A percentile compares a stretch with the other conserved stretches of the same genome.
Evolutionary conservation across 177 flowering plant species (phyloP).

Genomic region (Vitis hybrid): DNA sequence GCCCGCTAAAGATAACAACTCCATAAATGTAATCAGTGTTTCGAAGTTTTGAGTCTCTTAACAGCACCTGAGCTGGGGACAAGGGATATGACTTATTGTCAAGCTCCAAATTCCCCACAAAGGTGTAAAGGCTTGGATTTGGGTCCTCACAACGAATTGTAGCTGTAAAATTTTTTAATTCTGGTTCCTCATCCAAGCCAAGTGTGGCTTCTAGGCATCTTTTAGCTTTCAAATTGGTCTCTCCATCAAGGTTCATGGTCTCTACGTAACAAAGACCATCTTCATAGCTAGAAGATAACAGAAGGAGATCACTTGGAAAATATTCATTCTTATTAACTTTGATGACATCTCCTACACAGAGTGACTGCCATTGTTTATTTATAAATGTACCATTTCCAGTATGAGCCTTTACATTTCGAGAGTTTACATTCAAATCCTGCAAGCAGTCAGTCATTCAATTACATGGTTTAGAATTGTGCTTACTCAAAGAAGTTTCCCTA

Average conservation of each 20-base stretch:
- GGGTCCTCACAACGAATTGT: slow-evolving; percentile 46
- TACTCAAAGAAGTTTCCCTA: too few relatives aligned
- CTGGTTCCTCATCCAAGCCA: slow-evolving; percentile 26
- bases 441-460: neutral
- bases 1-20: slow-evolving; percentile 46
- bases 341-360: slow-evolving; percentile 45
- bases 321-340: slow-evolving; percentile 37
- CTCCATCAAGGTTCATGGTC: slow-evolving; percentile 58
- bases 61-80: slow-evolving; percentile 31
- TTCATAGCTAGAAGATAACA: slow-evolving; percentile 45
- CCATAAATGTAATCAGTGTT: slow-evolving; percentile 44
- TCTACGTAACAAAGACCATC: slow-evolving; percentile 56
- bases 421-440: slow-evolving; percentile 40
- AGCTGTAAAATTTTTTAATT: slow-evolving; percentile 23
- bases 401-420: slow-evolving; percentile 26
- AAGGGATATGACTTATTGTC: slow-evolving; percentile 20
- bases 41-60: slow-evolving; percentile 48
- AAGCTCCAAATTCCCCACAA: slow-evolving; percentile 44
- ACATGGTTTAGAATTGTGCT: too few relatives aligned
- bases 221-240: slow-evolving; percentile 44
- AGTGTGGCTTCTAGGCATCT: slow-evolving; percentile 36
- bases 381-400: slow-evolving; percentile 26
- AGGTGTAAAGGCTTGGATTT: slow-evolving; percentile 44
- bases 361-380: slow-evolving; percentile 25
- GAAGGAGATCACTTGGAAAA: slow-evolving; percentile 43